A percentile compares a stretch with the other conserved stretches of the same genome.
These are phyloP conservation scores for Mesotaenium endlicherianum DNA, from an alignment of 139 green algal species.

Conservation along the genomic window DNA sequence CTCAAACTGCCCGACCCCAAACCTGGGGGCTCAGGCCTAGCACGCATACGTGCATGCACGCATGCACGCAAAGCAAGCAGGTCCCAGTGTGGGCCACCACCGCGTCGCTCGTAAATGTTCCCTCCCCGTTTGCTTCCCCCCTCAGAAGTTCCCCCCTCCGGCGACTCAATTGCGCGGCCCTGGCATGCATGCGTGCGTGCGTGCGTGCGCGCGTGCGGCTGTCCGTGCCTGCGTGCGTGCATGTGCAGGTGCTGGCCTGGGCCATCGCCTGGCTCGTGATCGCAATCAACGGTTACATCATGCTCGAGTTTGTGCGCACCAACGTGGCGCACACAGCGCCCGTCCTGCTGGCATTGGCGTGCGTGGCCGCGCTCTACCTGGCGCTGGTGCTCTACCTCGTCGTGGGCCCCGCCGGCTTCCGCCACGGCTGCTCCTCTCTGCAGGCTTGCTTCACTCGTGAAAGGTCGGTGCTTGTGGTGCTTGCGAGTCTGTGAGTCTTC, in stretches of 20 bases:
- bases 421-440: too few species aligned
- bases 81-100: too few species aligned
- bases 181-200: background rate
- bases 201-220: background rate
- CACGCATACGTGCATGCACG: too few species aligned
- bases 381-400: background rate
- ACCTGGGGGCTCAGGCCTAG: too few species aligned
- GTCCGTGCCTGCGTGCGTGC: background rate
- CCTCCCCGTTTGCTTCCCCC: background rate
- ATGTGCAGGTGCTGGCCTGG: constrained; percentile 20
- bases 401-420: background rate
- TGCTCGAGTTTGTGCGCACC: background rate
- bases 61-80: too few species aligned
- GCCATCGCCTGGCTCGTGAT: constrained; percentile 10
- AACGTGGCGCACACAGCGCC: background rate
- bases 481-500: too few species aligned
- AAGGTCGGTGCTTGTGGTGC: too few species aligned
- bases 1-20: too few species aligned
- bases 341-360: background rate
- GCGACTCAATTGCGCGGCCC: background rate
- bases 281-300: constrained; percentile 31
- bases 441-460: too few species aligned
- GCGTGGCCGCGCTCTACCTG: background rate
- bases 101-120: too few species aligned
- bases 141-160: background rate